Evolutionary conservation across 805 yeast species (phyloP).

Genomic region (Pichia eremophila): DNA sequence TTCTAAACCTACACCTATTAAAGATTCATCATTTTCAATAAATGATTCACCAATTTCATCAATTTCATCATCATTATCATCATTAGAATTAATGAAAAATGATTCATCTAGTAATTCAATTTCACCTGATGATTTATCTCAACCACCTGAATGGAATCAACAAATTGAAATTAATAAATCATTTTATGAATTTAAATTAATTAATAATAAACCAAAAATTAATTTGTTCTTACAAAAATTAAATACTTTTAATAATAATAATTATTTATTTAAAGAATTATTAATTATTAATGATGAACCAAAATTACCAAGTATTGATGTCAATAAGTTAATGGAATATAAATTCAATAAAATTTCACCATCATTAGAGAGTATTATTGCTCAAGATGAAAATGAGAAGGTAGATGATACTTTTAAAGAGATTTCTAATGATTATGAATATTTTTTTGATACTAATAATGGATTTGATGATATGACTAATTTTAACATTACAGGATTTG

Average conservation of each 20-base stretch:
- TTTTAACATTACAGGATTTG: neutral
- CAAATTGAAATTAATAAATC: conserved; percentile 19
- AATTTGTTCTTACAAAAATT: conserved; percentile 10
- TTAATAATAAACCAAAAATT: conserved; percentile 18
- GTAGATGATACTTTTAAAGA: neutral
- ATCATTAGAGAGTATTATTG: conserved; percentile 1
- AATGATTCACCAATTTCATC: conserved; percentile 6
- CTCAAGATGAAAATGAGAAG: conserved; percentile 2
- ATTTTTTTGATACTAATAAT: neutral
- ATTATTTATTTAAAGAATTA: neutral
- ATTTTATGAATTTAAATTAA: conserved; percentile 20
- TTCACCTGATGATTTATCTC: neutral
- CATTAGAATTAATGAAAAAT: neutral
- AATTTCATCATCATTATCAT: conserved; percentile 5
- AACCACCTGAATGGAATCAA: conserved; percentile 36
- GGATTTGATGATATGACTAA: conserved; percentile 2
- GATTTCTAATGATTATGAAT: conserved; percentile 1
- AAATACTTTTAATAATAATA: conserved; percentile 9
- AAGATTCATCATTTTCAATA: neutral
- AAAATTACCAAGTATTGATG: conserved; percentile 14
- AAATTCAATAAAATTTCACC: neutral
- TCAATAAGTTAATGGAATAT: conserved; percentile 1
- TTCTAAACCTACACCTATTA: neutral
- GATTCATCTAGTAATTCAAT: neutral
- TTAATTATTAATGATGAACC: conserved; percentile 12